These are phyloP conservation scores for Pleurotus ostreatus DNA, from an alignment of 768 basidiomycete species.

Conservation along the genomic window DNA sequence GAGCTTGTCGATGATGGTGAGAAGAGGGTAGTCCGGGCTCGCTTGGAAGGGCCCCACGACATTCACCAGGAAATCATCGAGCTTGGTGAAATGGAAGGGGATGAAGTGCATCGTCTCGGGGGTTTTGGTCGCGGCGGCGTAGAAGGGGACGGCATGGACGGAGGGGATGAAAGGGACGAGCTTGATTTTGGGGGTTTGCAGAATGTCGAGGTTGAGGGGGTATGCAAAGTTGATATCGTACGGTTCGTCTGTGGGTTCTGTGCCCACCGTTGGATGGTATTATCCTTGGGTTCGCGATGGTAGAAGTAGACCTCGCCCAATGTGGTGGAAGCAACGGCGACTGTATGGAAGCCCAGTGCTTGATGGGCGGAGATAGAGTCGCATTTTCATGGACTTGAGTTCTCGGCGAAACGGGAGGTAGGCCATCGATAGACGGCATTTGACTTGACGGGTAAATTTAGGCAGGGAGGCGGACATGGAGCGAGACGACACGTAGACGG, in stretches of 20 bases:
- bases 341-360: conserved; percentile 16
- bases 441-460: no score
- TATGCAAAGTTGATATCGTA: conserved; percentile 38
- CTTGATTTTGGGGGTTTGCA: conserved; percentile 37
- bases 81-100: conserved; percentile 29
- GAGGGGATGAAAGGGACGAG: conserved; percentile 39
- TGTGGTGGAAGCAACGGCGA: conserved; percentile 58
- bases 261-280: conserved; percentile 29
- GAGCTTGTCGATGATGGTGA: conserved; percentile 47
- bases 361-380: no score
- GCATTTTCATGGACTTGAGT: no score
- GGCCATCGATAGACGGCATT: no score
- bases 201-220: conserved; percentile 27
- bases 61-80: conserved; percentile 21
- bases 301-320: conserved; percentile 47
- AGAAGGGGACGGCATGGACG: conserved; percentile 25
- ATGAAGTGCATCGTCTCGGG: conserved; percentile 34
- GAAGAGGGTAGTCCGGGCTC: conserved; percentile 26
- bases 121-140: conserved; percentile 15
- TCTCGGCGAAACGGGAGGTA: no score
- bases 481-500: no score
- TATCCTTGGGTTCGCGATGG: conserved; percentile 39
- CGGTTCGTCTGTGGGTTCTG: conserved; percentile 10
- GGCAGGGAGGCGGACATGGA: no score
- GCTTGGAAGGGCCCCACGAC: conserved; percentile 20